Percentiles rank a stretch among this genome's conserved stretches.
Conservation (phyloP, 2,329 filamentous ascomycete genomes). For the Arthroderma uncinatum region DNA sequence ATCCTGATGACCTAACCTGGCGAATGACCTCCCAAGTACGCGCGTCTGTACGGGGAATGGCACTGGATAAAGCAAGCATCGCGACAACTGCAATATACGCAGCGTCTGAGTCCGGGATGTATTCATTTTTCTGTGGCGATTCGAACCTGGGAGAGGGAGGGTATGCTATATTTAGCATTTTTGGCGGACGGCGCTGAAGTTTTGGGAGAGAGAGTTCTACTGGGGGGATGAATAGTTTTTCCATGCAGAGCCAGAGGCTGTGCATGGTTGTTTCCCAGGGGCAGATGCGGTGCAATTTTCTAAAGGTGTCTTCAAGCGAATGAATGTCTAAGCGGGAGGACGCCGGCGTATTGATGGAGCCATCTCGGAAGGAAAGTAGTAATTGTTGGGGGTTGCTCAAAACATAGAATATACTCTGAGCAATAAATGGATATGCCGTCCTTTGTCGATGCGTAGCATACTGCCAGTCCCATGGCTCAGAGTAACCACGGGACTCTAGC, state of each 20-base stretch:
- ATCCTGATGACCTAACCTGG: constrained; percentile 33
- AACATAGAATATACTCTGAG: constrained; percentile 36
- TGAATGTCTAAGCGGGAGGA: constrained; percentile 19
- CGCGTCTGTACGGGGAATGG: constrained; percentile 27
- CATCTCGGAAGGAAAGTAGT: constrained; percentile 30
- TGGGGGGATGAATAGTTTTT: constrained; percentile 31
- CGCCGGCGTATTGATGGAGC: constrained; percentile 8
- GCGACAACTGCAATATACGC: constrained; percentile 30
- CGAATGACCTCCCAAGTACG: constrained; percentile 32
- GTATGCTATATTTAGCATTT: constrained; percentile 12
- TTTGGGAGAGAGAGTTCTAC: constrained; percentile 22
- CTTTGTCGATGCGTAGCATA: constrained; percentile 30
- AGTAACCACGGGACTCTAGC: constrained; percentile 27
- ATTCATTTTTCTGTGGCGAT: constrained; percentile 18
- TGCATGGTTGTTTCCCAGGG: constrained; percentile 33
- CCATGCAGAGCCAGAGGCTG: constrained; percentile 33
- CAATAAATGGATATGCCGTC: constrained; percentile 31
- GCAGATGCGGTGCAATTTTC: constrained; percentile 28
- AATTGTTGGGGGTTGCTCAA: constrained; percentile 33
- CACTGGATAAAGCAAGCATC: constrained; percentile 30
- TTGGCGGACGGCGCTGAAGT: constrained; percentile 16
- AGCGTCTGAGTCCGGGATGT: constrained; percentile 30
- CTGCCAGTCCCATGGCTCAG: constrained; percentile 29
- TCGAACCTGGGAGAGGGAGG: constrained; percentile 5
- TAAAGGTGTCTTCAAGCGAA: constrained; percentile 26